Evolutionary conservation across 495 filamentous ascomycete genomes (phyloP), one percentile per base, ranked within the genome.

Genomic region (Aspergillus cavernicola): DNA sequence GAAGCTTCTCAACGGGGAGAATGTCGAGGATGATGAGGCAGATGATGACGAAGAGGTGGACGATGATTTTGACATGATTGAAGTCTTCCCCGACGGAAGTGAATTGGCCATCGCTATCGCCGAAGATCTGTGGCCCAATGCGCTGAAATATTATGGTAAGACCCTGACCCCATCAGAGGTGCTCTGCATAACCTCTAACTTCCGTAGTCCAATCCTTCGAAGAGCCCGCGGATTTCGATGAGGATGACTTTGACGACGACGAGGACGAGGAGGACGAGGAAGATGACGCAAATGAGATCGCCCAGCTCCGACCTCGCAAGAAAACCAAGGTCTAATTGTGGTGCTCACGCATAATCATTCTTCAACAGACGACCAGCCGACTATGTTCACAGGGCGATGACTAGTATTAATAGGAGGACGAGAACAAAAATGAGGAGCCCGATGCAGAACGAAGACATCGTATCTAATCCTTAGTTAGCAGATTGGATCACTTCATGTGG

Each of bases 111-210:
- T 92, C 50, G 72, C 84, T 23, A 71, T 96, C 57, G 82, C 87
- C 18, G 92, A 96, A 55, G 91, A 96, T 55, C 73, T 96, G 41
- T 97, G 85, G 84, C 86, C 89, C 22, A 80, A 83, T 46, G 92
- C 92, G 22, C 80, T 95, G 62, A 92, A 89, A 65, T 91, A 91
- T 66, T 97, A 92, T 67, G 87, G 90, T 96, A 68, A 88, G 83
- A 40, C 29, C 33, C 20, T 0, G 24, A 1, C 4, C 12, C 16
- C 16, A 13, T n/a, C n/a, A n/a, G n/a, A 10, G 16, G 1, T 37
- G 16, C 13, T 2, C 1, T 37, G 16, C 16, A 16, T 37, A 7
- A 13, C 46, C 20, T 26, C 32, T 47, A 44, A 50, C 23, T 43
- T 10, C 1, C 37, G 28, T 13, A 53, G 59, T 44, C 48, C 59